These are phyloP conservation scores for Limonomyces culmigenus DNA, from an alignment of 1,284 basidiomycete genomes.

Conservation along the genomic window DNA sequence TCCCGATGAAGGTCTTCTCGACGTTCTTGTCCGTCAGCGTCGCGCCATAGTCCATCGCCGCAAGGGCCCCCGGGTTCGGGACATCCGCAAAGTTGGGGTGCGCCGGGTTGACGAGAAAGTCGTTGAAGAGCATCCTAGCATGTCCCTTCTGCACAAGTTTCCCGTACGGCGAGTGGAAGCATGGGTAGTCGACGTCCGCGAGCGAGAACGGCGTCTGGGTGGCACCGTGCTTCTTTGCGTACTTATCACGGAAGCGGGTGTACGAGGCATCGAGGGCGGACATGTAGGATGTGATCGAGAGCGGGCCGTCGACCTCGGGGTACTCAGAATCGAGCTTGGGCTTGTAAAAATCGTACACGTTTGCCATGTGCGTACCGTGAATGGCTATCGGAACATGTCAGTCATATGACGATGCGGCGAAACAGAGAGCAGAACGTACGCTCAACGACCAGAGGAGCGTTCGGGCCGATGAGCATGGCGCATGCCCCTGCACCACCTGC, in stretches of 20 bases:
- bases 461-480: conserved; percentile 90
- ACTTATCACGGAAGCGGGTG: conserved; percentile 74
- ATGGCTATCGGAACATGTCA: conserved; percentile 42
- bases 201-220: conserved; percentile 44
- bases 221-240: conserved; percentile 24
- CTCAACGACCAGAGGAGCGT: conserved; percentile 90
- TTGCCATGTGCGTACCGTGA: conserved; percentile 95
- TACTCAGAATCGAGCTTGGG: conserved; percentile 87
- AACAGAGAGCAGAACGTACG: conserved; percentile 50
- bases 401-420: background rate
- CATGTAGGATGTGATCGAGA: conserved; percentile 92
- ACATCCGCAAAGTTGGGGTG: conserved; percentile 63
- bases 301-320: conserved; percentile 93
- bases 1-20: conserved; percentile 81
- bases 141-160: conserved; percentile 97
- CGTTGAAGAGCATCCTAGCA: conserved; percentile 85
- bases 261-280: conserved; percentile 89
- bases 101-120: conserved; percentile 73
- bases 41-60: conserved; percentile 48
- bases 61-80: conserved; percentile 50
- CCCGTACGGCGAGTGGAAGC: conserved; percentile 94
- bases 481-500: conserved; percentile 95
- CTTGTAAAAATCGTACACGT: conserved; percentile 98
- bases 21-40: conserved; percentile 86
- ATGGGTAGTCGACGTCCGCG: conserved; percentile 73